Evolutionary conservation across 2,329 filamentous ascomycete genomes (phyloP).

Genomic region (Neonectria magnoliae): DNA sequence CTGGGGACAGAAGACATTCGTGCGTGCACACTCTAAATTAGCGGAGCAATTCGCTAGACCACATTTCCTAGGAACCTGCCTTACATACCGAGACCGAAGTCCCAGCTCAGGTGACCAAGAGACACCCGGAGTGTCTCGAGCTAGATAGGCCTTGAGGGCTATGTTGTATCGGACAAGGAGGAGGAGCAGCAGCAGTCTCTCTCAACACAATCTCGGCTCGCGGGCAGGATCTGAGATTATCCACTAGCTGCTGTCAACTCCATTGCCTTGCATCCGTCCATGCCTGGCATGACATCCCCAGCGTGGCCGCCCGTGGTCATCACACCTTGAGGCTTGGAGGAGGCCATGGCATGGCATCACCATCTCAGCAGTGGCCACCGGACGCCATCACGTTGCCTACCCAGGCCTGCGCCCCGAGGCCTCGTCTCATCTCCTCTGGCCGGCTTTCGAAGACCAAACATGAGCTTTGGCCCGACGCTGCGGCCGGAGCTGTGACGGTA

Average conservation of each 20-base stretch:
- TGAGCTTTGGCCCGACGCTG: no score
- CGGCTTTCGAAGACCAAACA: neutral
- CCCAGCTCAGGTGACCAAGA: neutral
- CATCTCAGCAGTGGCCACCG: neutral
- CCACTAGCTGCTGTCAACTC: neutral
- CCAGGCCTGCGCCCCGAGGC: neutral
- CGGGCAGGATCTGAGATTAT: neutral
- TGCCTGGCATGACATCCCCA: neutral
- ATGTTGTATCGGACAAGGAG: constrained; percentile 3
- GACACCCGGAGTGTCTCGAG: neutral
- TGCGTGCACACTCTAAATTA: neutral
- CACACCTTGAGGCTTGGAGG: neutral
- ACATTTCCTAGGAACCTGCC: neutral
- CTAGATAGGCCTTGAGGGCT: neutral
- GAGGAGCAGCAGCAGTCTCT: constrained; percentile 3
- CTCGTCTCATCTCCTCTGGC: constrained; percentile 6
- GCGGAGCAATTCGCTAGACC: neutral
- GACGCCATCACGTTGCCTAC: constrained; percentile 1
- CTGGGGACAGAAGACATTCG: neutral
- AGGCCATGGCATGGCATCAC: neutral
- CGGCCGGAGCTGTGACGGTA: neutral
- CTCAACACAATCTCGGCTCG: neutral
- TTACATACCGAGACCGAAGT: neutral
- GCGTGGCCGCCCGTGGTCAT: neutral
- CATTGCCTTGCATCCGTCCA: neutral